Evolutionary conservation across 2,329 filamentous ascomycete genomes (phyloP).

Genomic region (Zymoseptoria passerinii): DNA sequence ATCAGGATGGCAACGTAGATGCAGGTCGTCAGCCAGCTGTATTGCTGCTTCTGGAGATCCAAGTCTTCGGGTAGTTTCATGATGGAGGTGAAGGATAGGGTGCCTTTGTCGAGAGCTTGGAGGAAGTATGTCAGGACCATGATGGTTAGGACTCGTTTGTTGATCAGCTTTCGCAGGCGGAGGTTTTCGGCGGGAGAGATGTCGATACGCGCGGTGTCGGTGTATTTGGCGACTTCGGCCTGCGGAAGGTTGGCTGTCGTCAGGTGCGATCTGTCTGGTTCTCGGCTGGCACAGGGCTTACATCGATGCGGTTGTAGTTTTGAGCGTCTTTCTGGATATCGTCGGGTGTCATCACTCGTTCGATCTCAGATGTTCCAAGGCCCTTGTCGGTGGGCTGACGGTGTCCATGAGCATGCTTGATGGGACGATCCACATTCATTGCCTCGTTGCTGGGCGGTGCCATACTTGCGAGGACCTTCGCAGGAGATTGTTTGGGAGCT

Average conservation of each 20-base stretch:
- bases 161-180: conserved; percentile 56
- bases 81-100: conserved; percentile 54
- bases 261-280: neutral
- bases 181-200: conserved; percentile 54
- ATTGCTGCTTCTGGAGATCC: conserved; percentile 44
- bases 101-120: conserved; percentile 61
- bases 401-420: neutral
- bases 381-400: conserved; percentile 6
- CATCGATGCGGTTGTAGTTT: conserved; percentile 54
- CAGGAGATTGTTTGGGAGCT: too few species aligned
- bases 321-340: conserved; percentile 45
- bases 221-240: conserved; percentile 62
- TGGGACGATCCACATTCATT: too few species aligned
- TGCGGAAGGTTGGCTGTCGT: neutral
- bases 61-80: conserved; percentile 49
- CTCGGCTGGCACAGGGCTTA: neutral
- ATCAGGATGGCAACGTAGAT: conserved; percentile 64
- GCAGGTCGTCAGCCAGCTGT: conserved; percentile 64
- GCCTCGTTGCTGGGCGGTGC: too few species aligned
- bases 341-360: conserved; percentile 40
- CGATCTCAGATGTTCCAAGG: conserved; percentile 33
- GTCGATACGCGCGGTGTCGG: conserved; percentile 46
- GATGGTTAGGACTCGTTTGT: conserved; percentile 57
- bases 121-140: conserved; percentile 70
- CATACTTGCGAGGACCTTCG: too few species aligned